Evolutionary conservation across 140 eudicot species (phyloP).

Genomic region (Bidens hawaiensis): DNA sequence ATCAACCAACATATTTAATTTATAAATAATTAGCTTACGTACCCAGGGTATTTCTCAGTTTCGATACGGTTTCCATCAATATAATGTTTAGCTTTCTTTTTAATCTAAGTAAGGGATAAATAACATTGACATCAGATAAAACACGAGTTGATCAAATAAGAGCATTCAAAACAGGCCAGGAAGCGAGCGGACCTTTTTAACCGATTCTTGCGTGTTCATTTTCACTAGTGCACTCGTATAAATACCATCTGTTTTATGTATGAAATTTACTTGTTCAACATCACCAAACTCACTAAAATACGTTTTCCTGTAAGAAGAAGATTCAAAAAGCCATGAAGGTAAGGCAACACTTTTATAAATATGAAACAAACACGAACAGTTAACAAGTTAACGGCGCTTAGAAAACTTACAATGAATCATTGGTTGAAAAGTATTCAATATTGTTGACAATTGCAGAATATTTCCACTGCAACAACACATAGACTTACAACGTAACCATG

Average conservation of each 20-base stretch:
- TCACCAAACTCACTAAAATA: background rate
- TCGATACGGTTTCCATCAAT: background rate
- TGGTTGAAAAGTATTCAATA: background rate
- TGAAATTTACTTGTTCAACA: too few relatives aligned
- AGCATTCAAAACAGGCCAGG: background rate
- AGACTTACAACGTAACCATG: too few relatives aligned
- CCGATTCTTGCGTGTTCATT: background rate
- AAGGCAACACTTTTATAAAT: background rate
- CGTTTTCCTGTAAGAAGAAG: background rate
- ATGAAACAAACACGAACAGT: background rate
- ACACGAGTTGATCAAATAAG: background rate
- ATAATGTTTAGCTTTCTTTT: background rate
- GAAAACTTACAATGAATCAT: background rate
- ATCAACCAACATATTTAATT: background rate
- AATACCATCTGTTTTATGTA: too few relatives aligned
- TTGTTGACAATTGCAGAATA: background rate
- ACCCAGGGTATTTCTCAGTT: background rate
- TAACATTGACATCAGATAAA: background rate
- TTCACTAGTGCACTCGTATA: background rate
- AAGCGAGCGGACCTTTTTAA: too few relatives aligned
- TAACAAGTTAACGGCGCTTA: background rate
- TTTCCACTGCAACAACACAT: too few relatives aligned
- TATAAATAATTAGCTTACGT: background rate
- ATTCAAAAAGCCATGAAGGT: background rate
- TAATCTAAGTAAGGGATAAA: background rate